Base-by-base conservation (phyloP, 352 stramenopile genomes). In the Pythium scleroteichum region DNA sequence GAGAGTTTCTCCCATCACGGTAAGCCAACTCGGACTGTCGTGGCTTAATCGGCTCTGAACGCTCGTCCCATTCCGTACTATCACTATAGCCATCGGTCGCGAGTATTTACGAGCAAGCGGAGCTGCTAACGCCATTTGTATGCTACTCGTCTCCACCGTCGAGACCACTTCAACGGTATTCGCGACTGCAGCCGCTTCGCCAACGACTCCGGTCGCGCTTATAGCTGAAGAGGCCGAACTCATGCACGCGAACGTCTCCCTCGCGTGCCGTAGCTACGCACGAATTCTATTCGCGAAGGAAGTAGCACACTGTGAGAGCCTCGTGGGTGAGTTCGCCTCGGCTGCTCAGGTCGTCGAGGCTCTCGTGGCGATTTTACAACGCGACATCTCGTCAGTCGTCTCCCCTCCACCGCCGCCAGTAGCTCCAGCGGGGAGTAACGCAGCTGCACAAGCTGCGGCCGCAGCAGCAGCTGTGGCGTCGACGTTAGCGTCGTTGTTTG, bases 1-100 rank as follows among this genome's bases (percentile, higher is more conserved):
- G 76, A 84, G 45, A 75, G 52, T 9, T 75, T 87, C 23, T 90
- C 80, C 2, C 63, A 71, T 13, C 67, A 71, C 39, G 72, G 78
- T 88, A 71, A 6, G 52, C 7, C 12, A 33, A 24, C n/a, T 60
- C 26, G 19, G 16, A 8, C 7, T 56, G 23, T 26, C 24, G n/a
- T n/a, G n/a, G n/a, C n/a, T n/a, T n/a, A n/a, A n/a, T n/a, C n/a
- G n/a, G n/a, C n/a, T n/a, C n/a, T n/a, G n/a, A n/a, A n/a, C n/a
- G n/a, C 27, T 10, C 29, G 10, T 10, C 29, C 5, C 29, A 35
- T 35, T 35, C 10, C 29, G 29, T 35, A 27, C 16, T 22, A 10
- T 23, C 20, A n/a, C 22, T 22, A 4, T 61, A 33, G 38, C 33
- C 38, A 50, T 32, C n/a, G 71, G 71, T 12, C 52, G 64, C 5